phyloP scores from a whole-genome alignment of 805 yeast species.

The Scheffersomyces ergatensis region DNA sequence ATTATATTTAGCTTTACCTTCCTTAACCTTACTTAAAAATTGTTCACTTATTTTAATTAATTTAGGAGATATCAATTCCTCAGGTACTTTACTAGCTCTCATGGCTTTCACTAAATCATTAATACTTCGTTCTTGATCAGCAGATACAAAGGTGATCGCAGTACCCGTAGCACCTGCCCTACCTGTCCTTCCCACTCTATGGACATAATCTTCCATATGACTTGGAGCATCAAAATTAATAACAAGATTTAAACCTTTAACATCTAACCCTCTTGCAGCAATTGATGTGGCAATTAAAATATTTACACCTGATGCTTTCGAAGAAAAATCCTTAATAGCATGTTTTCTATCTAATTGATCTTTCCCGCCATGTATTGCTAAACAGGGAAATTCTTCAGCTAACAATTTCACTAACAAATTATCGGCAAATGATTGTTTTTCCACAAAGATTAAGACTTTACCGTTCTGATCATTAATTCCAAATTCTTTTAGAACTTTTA shows the following conservation, averaged over 20 bases:
- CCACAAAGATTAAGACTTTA: conserved; percentile 79
- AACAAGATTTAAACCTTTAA: conserved; percentile 78
- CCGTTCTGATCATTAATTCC: conserved; percentile 27
- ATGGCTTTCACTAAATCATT: conserved; percentile 70
- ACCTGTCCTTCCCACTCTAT: conserved; percentile 94
- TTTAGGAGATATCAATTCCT: conserved; percentile 47
- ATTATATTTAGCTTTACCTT: conserved; percentile 61
- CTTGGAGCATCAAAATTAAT: conserved; percentile 72
- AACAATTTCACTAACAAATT: conserved; percentile 53
- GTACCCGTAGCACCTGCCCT: conserved; percentile 79
- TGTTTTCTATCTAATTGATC: conserved; percentile 79
- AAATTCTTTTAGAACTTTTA: conserved; percentile 54
- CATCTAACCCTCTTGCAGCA: conserved; percentile 93
- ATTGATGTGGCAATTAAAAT: conserved; percentile 89
- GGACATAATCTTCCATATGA: conserved; percentile 93
- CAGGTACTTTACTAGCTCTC: conserved; percentile 47
- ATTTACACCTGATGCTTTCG: conserved; percentile 51
- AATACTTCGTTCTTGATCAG: conserved; percentile 61
- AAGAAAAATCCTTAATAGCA: conserved; percentile 65
- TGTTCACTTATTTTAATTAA: conserved; percentile 48
- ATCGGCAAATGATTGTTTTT: conserved; percentile 87
- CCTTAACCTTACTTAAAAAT: conserved; percentile 60
- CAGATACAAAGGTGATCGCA: conserved; percentile 58
- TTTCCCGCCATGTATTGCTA: conserved; percentile 88
- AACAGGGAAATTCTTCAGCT: conserved; percentile 53